Base-by-base conservation (phyloP, 768 basidiomycete genomes). In the Lactarius pseudohatsudake region DNA sequence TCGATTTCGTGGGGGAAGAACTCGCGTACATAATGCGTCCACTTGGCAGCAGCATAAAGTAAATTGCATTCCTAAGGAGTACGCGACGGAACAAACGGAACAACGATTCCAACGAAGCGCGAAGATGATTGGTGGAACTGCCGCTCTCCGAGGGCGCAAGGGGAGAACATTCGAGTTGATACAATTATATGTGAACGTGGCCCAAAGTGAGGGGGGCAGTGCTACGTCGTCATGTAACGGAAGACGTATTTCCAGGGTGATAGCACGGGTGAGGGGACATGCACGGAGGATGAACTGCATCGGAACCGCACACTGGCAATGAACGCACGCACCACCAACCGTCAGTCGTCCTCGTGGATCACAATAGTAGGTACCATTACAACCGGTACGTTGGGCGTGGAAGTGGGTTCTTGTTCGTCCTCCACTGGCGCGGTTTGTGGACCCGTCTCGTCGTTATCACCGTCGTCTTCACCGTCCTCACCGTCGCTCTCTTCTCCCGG, bases 281-380 rank as follows among this genome's bases (percentile, higher is more conserved):
- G 41, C 41, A 43, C 11, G 36, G 11, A 50, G 20, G 65, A 41
- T n/a, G 45, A 13, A 30, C 47, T 26, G 59, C 18, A 15, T 20
- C 15, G 57, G n/a, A 30, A 43, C 26, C 53, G 20, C 47, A 28
- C 54, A 38, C 36, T 38, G 36, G 36, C 10, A 26, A 38, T 22
- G 38, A 8, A 30, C 61, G 62, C 63, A 63, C 45, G 28, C 60
- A 64, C 28, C 15, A 11, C 30, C 64, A 64, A 45, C 45, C 18
- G 16, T 75, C 70, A 84, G 60, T 84, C 81, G 62, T 85, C 84
- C 65, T 85, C 84, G 66, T 85, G 81, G 60, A 86, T 82, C 2
- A 69, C 74, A 64, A 86, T 81, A 55, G 74, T 78, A 32, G 77
- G 76, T 45, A 75, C 76, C 22, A 79, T 76, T 30, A 76, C 72